These are phyloP conservation scores for Rhizopogon rudus DNA, from an alignment of 768 basidiomycete genomes.

Conservation along the genomic window DNA sequence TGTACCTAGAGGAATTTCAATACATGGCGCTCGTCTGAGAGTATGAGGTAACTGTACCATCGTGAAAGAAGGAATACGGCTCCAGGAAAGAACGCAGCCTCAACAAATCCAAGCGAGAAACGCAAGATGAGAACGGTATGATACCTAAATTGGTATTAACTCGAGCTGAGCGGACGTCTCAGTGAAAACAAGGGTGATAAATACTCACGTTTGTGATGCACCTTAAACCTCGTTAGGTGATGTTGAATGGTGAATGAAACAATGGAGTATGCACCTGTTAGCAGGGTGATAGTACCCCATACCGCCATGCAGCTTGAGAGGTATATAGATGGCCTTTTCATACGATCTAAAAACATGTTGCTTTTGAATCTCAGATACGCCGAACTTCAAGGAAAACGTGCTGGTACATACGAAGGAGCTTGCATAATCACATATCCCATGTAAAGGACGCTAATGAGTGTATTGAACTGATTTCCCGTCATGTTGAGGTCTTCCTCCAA, in stretches of 20 bases:
- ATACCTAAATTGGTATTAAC: conserved; percentile 36
- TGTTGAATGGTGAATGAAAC: not conserved
- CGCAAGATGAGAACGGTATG: conserved; percentile 56
- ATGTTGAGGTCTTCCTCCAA: conserved; percentile 63
- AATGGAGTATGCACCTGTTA: conserved; percentile 37
- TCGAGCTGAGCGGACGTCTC: conserved; percentile 6
- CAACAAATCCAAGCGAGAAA: conserved; percentile 70
- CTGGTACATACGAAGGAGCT: conserved; percentile 53
- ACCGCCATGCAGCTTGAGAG: conserved; percentile 59
- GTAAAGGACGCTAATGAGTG: conserved; percentile 61
- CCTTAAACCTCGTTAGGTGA: conserved; percentile 18
- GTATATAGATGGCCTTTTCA: conserved; percentile 63
- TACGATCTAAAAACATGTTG: conserved; percentile 62
- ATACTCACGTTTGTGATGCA: conserved; percentile 26
- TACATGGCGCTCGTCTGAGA: not conserved
- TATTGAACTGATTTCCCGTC: conserved; percentile 58
- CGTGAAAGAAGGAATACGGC: conserved; percentile 59
- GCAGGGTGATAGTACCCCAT: conserved; percentile 61
- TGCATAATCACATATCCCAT: conserved; percentile 74
- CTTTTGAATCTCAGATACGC: conserved; percentile 27
- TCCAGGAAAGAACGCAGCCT: conserved; percentile 60
- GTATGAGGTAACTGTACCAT: conserved; percentile 35
- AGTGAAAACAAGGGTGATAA: not conserved
- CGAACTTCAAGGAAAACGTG: not conserved
- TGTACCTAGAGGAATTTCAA: not conserved